Evolutionary conservation across 2,329 filamentous ascomycete species (phyloP), one percentile per base, ranked within the genome.

Genomic region (Diaporthe vaccinii): DNA sequence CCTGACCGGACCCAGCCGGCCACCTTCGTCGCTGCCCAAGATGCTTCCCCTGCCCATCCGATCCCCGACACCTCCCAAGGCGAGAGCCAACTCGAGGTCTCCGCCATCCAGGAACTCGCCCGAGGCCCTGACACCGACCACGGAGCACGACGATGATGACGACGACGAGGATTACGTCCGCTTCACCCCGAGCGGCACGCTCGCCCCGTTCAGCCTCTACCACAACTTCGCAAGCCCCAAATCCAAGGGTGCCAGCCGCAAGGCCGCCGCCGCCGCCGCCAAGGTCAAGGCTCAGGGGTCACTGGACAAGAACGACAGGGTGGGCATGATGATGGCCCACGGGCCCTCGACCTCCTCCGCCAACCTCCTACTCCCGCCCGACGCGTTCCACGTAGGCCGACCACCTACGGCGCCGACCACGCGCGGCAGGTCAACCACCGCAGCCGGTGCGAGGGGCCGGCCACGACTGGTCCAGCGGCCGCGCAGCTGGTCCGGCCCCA

Each of bases 111-210:
- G 84, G 4, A 85, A 86, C 68, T 80, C 84, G 36, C 83, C 84
- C 53, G 86, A 87, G 74, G 85, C 86, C 44, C 83, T 86, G 58
- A 85, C 87, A 6, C 82, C 80, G 15, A 73, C 28, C 31, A 73
- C 46, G 17, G 73, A 75, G 15, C 36, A 55, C 31, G 61, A 68
- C 22, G 83, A 89, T 8, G 84, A 87, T 6, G 86, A 88, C 57
- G 86, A 87, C 10, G 77, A 82, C n/a, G 87, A 89, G 73, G 85
- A 89, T 62, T 89, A 89, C 78, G 84, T 90, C 73, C 87, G 85
- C 78, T 62, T 75, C 61, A 73, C 73, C 41, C 75, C 73, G 28
- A 41, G 55, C 25, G 73, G 68, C 69, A 61, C 49, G 39, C 28
- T 84, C n/a, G 81, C 81, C 71, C 83, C 82, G 62, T 82, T 85